These are phyloP conservation scores for Termitomyces sp. DNA, from an alignment of 768 basidiomycete species.

Conservation along the genomic window DNA sequence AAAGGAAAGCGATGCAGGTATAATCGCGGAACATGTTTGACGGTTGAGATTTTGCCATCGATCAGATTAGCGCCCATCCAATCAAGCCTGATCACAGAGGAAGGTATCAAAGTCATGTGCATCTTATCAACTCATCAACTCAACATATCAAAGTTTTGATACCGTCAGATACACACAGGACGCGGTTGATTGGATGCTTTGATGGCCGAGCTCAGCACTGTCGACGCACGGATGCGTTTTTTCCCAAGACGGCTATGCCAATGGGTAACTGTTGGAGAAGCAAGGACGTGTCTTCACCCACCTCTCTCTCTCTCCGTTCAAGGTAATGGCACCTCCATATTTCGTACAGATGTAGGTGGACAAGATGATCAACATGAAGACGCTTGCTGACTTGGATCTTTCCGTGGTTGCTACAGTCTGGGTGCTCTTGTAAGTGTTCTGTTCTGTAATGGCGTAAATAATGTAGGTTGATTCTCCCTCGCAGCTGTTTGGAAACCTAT, in stretches of 20 bases:
- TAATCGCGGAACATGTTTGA: too few relatives aligned
- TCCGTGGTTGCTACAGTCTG: background rate
- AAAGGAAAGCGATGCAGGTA: too few relatives aligned
- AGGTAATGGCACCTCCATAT: background rate
- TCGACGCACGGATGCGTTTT: background rate
- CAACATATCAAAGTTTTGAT: background rate
- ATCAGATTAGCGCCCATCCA: too few relatives aligned
- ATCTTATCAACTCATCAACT: too few relatives aligned
- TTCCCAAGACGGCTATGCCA: background rate
- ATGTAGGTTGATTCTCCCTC: background rate
- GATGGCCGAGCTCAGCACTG: background rate
- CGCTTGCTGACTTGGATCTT: background rate
- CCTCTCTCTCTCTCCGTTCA: background rate
- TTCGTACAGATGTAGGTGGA: background rate
- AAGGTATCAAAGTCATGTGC: too few relatives aligned
- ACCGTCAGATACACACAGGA: background rate
- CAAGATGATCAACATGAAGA: background rate
- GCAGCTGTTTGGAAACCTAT: background rate
- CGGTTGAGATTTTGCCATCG: too few relatives aligned
- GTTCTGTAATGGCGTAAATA: background rate
- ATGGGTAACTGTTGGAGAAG: background rate
- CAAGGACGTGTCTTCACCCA: background rate
- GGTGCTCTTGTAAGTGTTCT: background rate
- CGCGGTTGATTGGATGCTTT: background rate
- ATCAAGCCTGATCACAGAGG: too few relatives aligned